These are phyloP conservation scores for Myxozyma udenii DNA, from an alignment of 805 yeast species.

Conservation along the genomic window DNA sequence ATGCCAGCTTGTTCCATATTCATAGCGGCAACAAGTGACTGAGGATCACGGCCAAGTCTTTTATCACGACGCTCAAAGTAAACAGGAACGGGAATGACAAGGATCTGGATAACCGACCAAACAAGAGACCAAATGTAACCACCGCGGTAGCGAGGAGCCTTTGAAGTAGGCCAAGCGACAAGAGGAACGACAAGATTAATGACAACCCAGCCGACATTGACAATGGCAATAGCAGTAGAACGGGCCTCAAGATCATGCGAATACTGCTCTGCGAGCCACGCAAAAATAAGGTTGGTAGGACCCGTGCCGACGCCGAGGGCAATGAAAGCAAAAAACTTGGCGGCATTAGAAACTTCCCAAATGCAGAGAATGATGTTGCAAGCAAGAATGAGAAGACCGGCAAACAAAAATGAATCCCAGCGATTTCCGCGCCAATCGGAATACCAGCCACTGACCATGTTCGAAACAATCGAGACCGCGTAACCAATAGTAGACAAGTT, in stretches of 20 bases:
- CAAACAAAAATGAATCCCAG: conserved; percentile 13
- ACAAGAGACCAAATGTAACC: conserved; percentile 20
- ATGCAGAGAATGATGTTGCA: conserved; percentile 50
- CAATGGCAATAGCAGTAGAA: conserved; percentile 23
- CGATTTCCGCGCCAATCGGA: conserved; percentile 45
- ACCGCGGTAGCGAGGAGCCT: conserved; percentile 17
- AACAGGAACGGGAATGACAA: conserved; percentile 18
- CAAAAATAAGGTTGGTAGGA: conserved; percentile 22
- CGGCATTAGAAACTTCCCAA: conserved; percentile 54
- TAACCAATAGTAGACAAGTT: conserved; percentile 56
- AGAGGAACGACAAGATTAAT: conserved; percentile 22
- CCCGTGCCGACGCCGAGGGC: conserved; percentile 26
- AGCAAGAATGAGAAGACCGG: conserved; percentile 18
- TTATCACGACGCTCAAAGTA: conserved; percentile 12
- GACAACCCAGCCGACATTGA: conserved; percentile 28
- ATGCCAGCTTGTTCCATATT: too few relatives aligned
- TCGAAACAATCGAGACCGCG: conserved; percentile 52
- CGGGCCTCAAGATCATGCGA: conserved; percentile 27
- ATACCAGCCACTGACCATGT: conserved; percentile 28
- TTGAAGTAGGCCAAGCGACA: conserved; percentile 17
- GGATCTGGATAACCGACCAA: conserved; percentile 11
- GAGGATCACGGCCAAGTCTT: conserved; percentile 10
- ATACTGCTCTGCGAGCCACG: conserved; percentile 22
- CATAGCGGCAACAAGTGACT: neutral
- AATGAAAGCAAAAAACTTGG: conserved; percentile 57